Base-by-base conservation (phyloP, 1,139 yeast species). In the Scheffersomyces parashehatae region DNA sequence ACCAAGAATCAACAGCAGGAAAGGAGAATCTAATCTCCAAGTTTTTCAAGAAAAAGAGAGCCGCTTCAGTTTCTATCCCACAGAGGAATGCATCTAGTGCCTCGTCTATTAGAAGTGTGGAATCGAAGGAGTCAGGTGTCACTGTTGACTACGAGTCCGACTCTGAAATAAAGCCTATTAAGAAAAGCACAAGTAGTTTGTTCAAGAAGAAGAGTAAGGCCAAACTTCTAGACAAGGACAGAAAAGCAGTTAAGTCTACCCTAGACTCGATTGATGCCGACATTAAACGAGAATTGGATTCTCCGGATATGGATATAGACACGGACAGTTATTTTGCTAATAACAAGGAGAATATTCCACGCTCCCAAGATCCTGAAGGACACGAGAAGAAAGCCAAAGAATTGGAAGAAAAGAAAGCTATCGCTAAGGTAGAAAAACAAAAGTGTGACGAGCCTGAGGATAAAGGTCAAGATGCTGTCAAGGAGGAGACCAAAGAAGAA, bases 21-120 rank as follows among this genome's bases (percentile, higher is more conserved):
- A 70, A 70, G 50, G 78, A 73, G 46, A 75, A 70, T 46, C 71
- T 73, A 43, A 70, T 75, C 14, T 55, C 72, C 24, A 73, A 73
- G 49, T 63, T 75, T 28, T 75, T 75, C 64, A 73, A 71, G 55
- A 69, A 73, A 58, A 73, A 71, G 49, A 60, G 67, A 43, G 34
- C 37, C 9, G 28, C 40, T 12, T 35, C 42, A 12, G 33, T 39
- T 7, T 20, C 36, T 10, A 30, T 35, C 1, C 26, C 5, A 10
- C 15, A 30, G 10, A 15, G 16, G 2, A n/a, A 5, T 11, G 16
- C 24, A 13, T n/a, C 28, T 11, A 28, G 33, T n/a, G 16, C 37
- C 20, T 16, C 37, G 10, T 35, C 28, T 35, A 35, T 24, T 8
- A 20, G 29, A 12, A 40, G 39, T 15, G 20, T 39, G 8, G 51